Percentiles rank a stretch among this genome's conserved stretches.
Evolutionary conservation across 805 yeast genomes (phyloP).

Genomic region (Starmerella ratchasimensis): DNA sequence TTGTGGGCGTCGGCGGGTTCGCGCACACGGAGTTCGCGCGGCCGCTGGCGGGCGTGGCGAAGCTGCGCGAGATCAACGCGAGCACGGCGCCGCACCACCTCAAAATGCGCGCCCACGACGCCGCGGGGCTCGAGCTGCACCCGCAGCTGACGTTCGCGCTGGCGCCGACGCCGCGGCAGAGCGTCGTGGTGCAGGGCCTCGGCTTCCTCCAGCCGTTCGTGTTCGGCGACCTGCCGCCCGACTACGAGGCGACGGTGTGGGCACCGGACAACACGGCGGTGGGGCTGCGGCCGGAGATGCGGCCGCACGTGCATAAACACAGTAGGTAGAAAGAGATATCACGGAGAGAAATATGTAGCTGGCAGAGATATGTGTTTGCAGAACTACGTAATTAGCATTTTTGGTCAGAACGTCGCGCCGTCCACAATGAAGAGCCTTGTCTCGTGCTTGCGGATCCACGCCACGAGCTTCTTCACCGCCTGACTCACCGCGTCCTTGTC

Average conservation of each 20-base stretch:
- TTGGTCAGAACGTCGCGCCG: conserved; percentile 47
- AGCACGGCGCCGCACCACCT: conserved; percentile 14
- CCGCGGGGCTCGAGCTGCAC: conserved; percentile 4
- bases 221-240: conserved; percentile 23
- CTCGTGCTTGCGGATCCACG: conserved; percentile 65
- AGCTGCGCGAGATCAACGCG: conserved; percentile 13
- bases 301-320: conserved; percentile 8
- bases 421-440: conserved; percentile 57
- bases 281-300: conserved; percentile 18
- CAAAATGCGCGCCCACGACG: conserved; percentile 20
- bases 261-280: conserved; percentile 21
- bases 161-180: conserved; percentile 16
- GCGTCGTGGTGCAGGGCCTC: conserved; percentile 24
- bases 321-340: not conserved
- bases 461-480: conserved; percentile 50
- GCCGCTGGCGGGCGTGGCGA: conserved; percentile 19
- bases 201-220: conserved; percentile 25
- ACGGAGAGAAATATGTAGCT: not conserved
- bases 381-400: not conserved
- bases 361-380: not conserved
- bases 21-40: conserved; percentile 15
- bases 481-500: conserved; percentile 44
- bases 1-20: conserved; percentile 22
- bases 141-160: conserved; percentile 7
- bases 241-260: conserved; percentile 18